phyloP scores from a whole-genome alignment of 2,329 filamentous ascomycete species.

The Stachybotrys chlorohalonatus region DNA sequence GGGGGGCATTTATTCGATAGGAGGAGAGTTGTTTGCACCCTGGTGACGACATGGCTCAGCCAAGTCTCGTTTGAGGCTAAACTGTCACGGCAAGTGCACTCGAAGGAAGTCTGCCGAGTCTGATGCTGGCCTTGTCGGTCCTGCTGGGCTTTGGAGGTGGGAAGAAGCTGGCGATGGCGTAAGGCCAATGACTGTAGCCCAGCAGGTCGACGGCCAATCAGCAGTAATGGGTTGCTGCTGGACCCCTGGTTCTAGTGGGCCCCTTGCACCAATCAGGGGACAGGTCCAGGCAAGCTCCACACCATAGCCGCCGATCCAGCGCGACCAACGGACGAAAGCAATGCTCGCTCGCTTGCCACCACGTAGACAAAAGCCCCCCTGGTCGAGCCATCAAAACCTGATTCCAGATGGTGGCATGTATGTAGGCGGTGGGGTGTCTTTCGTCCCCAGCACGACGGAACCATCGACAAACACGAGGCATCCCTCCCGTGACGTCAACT shows the following conservation, averaged over 20 bases:
- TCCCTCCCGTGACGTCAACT: too few relatives aligned
- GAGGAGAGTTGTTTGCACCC: conserved; percentile 6
- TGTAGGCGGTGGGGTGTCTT: too few relatives aligned
- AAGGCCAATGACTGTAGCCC: neutral
- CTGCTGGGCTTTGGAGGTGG: neutral
- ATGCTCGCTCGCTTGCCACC: neutral
- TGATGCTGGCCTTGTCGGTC: neutral
- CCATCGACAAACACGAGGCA: too few relatives aligned
- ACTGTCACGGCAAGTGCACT: too few relatives aligned
- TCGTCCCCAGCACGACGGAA: too few relatives aligned
- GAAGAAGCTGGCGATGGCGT: neutral
- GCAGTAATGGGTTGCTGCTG: neutral
- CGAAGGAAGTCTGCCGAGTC: too few relatives aligned
- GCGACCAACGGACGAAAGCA: neutral
- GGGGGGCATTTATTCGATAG: conserved; percentile 12
- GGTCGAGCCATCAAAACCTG: neutral
- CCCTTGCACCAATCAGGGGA: neutral
- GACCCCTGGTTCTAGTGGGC: neutral
- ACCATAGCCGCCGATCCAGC: neutral
- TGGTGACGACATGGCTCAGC: conserved; percentile 15
- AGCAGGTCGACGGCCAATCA: neutral
- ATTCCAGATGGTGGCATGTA: neutral
- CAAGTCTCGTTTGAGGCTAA: neutral
- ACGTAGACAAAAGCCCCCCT: neutral
- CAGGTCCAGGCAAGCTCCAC: neutral